phyloP scores from a whole-genome alignment of 306 rosid species.

The Cucurbita maxima region DNA sequence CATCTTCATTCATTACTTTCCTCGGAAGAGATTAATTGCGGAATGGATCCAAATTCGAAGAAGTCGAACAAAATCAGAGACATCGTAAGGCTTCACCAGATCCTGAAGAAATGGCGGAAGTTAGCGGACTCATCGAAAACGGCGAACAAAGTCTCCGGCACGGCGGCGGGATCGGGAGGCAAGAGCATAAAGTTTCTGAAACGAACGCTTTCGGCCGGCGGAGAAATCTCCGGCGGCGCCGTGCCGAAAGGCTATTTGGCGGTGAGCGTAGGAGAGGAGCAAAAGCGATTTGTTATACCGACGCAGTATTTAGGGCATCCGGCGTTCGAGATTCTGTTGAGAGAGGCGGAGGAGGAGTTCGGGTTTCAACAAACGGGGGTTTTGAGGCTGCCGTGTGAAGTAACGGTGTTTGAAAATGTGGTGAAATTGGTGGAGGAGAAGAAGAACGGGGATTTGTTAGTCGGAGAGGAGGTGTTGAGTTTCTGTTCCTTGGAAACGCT shows the following conservation, averaged over 20 bases:
- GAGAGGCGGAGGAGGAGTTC: conserved; percentile 92
- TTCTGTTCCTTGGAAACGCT: conserved; percentile 39
- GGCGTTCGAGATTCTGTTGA: conserved; percentile 48
- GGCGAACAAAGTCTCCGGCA: neutral
- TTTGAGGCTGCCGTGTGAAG: conserved; percentile 76
- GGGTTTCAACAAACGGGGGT: conserved; percentile 83
- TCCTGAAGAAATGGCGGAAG: conserved; percentile 92
- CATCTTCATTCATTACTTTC: neutral
- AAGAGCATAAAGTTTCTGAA: conserved; percentile 55
- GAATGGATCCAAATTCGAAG: conserved; percentile 59
- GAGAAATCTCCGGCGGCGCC: conserved; percentile 14
- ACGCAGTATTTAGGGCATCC: conserved; percentile 50
- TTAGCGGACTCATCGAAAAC: conserved; percentile 47
- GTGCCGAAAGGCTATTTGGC: conserved; percentile 87
- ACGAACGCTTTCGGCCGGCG: conserved; percentile 45
- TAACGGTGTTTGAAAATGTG: conserved; percentile 47
- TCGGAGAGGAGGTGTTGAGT: conserved; percentile 24
- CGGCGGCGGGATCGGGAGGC: conserved; percentile 7
- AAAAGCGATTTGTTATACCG: conserved; percentile 61
- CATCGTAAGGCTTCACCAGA: conserved; percentile 84
- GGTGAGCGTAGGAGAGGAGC: conserved; percentile 67
- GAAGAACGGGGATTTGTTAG: conserved; percentile 23
- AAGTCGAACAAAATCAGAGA: conserved; percentile 81
- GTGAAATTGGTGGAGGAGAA: conserved; percentile 43
- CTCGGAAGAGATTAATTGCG: neutral